Base-by-base conservation (phyloP, 306 rosid species). In the Ceratonia siliqua region DNA sequence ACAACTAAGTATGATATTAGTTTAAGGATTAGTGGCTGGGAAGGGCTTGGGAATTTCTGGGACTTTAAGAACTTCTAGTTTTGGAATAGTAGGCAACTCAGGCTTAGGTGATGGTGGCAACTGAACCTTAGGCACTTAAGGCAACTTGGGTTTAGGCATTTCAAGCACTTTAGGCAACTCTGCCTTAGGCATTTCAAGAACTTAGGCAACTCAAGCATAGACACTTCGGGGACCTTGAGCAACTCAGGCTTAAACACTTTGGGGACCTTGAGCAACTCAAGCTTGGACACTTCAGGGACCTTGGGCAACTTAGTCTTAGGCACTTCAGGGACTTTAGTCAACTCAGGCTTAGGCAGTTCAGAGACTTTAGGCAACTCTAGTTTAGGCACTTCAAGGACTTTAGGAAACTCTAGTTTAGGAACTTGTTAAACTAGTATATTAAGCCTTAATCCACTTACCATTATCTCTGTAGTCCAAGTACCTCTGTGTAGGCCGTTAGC, bases 21-120 rank as follows among this genome's bases (percentile, higher is more conserved):
- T 38, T 55, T 70, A 55, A 54, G 65, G 65, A 70, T 20, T 13
- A 22, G 75, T 35, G 15, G 75, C 15, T 52, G 25, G 62, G 17
- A n/a, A n/a, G 45, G 45, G 14, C 3, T 39, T 39, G 1, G 45
- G 45, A 39, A 39, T 39, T 11, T 39, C 45, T 1, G 45, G 45
- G 14, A 39, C 14, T 39, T 39, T 8, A 39, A 14, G 45, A 0
- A 8, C 45, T 39, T 39, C 45, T 8, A 14, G 45, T 2, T 8
- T 39, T 39, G 45, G 45, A 1, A 39, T 2, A 39, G 45, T 11
- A 39, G 45, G 45, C 12, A 39, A 8, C 45, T 39, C 45, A 39
- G 45, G 45, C 45, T 39, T 39, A 5, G 45, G 45, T 4, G 9
- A 2, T 35, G 6, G 39, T 5, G 39, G 39, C 0, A 35, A 7